A percentile compares a stretch with the other conserved stretches of the same genome.
phyloP scores from a whole-genome alignment of 768 basidiomycete genomes.

The Serendipita sp. region DNA sequence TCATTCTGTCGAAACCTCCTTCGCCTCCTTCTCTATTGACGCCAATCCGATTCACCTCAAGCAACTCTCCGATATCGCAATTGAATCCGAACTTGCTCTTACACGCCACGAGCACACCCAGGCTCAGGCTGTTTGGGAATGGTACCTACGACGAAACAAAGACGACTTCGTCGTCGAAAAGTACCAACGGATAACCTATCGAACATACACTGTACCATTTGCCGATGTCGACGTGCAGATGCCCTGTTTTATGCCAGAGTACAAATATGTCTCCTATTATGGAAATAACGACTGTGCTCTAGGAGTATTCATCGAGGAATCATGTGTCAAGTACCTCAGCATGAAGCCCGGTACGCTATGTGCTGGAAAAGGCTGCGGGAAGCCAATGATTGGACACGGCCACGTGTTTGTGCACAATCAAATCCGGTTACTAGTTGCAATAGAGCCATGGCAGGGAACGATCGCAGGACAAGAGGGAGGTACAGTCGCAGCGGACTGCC shows the following conservation, averaged over 20 bases:
- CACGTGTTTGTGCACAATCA: constrained; percentile 85
- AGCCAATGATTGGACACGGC: constrained; percentile 68
- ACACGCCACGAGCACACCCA: constrained; percentile 73
- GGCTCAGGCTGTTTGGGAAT: constrained; percentile 83
- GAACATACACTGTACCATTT: constrained; percentile 65
- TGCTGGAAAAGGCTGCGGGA: constrained; percentile 67
- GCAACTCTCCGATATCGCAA: constrained; percentile 48
- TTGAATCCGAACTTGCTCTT: constrained; percentile 54
- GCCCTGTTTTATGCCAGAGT: constrained; percentile 36
- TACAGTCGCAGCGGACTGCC: constrained; percentile 41
- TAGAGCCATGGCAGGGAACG: constrained; percentile 77
- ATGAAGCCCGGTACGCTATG: constrained; percentile 41
- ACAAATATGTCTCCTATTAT: constrained; percentile 74
- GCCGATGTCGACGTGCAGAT: constrained; percentile 52
- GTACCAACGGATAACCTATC: constrained; percentile 75
- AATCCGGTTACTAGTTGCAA: constrained; percentile 62
- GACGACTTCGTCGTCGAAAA: constrained; percentile 85
- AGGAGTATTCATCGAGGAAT: constrained; percentile 80
- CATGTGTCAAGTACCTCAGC: constrained; percentile 46
- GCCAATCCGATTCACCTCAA: constrained; percentile 31
- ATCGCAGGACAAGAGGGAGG: constrained; percentile 37
- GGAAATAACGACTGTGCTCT: constrained; percentile 85
- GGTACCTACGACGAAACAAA: constrained; percentile 75
- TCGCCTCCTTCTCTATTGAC: constrained; percentile 4
- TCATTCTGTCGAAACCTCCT: not conserved